Evolutionary conservation across 805 yeast species (phyloP).

Genomic region (Candida koratica): DNA sequence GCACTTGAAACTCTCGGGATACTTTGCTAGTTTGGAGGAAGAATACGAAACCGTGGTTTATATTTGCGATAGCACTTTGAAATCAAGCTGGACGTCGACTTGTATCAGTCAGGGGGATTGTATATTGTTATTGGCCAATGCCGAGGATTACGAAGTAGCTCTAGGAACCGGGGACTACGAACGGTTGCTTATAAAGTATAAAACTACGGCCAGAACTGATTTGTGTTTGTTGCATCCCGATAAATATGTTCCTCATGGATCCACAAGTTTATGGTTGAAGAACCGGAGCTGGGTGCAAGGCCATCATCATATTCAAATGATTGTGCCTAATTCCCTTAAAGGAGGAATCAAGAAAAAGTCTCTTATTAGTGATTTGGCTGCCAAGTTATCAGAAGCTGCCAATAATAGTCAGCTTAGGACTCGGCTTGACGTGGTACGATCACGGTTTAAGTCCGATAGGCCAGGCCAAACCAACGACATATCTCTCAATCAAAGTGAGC

Average conservation of each 20-base stretch:
- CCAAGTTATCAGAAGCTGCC: slow-evolving; percentile 28
- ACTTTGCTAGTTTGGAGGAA: slow-evolving; percentile 88
- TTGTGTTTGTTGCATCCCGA: slow-evolving; percentile 81
- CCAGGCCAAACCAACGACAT: slow-evolving; percentile 18
- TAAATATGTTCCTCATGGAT: slow-evolving; percentile 76
- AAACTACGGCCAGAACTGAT: slow-evolving; percentile 85
- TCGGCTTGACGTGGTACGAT: slow-evolving; percentile 30
- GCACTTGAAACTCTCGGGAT: slow-evolving; percentile 79
- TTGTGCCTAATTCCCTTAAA: slow-evolving; percentile 20
- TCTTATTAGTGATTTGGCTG: slow-evolving; percentile 34
- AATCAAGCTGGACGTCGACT: slow-evolving; percentile 85
- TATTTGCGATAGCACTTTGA: slow-evolving; percentile 78
- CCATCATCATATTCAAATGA: slow-evolving; percentile 88
- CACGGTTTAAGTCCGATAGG: slow-evolving; percentile 22
- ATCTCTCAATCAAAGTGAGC: slow-evolving; percentile 30
- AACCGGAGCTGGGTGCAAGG: slow-evolving; percentile 86
- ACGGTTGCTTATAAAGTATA: slow-evolving; percentile 63
- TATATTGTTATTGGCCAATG: slow-evolving; percentile 83
- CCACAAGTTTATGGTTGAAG: slow-evolving; percentile 80
- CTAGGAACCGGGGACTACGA: slow-evolving; percentile 86
- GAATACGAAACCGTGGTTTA: slow-evolving; percentile 83
- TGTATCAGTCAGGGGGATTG: slow-evolving; percentile 96
- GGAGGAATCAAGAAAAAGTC: slow-evolving; percentile 13
- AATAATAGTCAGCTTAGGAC: slow-evolving; percentile 29
- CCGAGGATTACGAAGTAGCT: slow-evolving; percentile 50